Evolutionary conservation across 2,329 filamentous ascomycete genomes (phyloP).

Genomic region (Elsinoe fawcettii): DNA sequence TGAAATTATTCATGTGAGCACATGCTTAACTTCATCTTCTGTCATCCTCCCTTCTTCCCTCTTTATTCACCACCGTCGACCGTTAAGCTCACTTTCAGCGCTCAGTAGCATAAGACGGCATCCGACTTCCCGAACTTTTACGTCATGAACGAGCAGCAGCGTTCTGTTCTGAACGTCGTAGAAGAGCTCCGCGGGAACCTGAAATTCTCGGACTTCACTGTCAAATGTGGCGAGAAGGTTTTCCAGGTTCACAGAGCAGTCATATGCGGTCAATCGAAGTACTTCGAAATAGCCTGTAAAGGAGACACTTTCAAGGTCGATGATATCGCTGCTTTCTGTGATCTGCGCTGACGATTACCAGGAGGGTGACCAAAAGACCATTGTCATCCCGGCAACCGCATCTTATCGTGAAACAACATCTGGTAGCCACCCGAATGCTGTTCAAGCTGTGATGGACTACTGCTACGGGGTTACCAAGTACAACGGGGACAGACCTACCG

Average conservation of each 20-base stretch:
- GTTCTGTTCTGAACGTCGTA: not conserved
- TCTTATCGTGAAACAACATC: slow-evolving; percentile 14
- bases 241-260: slow-evolving; percentile 23
- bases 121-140: too few species aligned
- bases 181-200: not conserved
- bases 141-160: not conserved
- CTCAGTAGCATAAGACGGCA: too few species aligned
- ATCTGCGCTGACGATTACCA: not conserved
- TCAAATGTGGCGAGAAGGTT: slow-evolving; percentile 20
- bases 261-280: slow-evolving; percentile 23
- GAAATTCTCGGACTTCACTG: slow-evolving; percentile 22
- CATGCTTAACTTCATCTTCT: too few species aligned
- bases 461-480: slow-evolving; percentile 20
- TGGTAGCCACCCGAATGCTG: slow-evolving; percentile 22
- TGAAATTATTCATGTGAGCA: too few species aligned
- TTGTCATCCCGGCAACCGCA: not conserved
- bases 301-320: slow-evolving; percentile 19
- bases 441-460: slow-evolving; percentile 25
- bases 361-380: not conserved
- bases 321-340: too few species aligned
- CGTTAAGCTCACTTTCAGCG: too few species aligned
- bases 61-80: too few species aligned
- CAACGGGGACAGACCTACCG: not conserved
- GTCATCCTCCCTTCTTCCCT: too few species aligned
- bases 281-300: slow-evolving; percentile 21